Conservation (phyloP, 108 stramenopile genomes). For the Conticribra weissflogii region DNA sequence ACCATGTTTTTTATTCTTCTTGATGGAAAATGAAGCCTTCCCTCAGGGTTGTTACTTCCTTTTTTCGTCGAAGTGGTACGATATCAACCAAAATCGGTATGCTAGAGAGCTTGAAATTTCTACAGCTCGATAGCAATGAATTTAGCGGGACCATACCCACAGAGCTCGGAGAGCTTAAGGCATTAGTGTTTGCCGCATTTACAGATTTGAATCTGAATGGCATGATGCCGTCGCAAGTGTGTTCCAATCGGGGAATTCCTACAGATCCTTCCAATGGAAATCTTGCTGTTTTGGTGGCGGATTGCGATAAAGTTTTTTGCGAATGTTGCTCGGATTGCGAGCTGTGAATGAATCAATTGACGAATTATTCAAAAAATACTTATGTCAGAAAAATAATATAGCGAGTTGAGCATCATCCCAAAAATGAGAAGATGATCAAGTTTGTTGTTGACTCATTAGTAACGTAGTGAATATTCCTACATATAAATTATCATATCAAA, state of each 20-base stretch:
- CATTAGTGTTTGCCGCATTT: slow-evolving; percentile 52
- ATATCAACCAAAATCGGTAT: slow-evolving; percentile 52
- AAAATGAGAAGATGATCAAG: too few species aligned
- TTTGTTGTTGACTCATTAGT: too few species aligned
- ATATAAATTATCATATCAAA: too few species aligned
- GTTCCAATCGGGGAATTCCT: slow-evolving; percentile 22
- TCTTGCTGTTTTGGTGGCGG: slow-evolving; percentile 7
- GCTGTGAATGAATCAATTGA: too few species aligned
- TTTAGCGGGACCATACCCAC: slow-evolving; percentile 62
- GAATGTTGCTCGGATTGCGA: slow-evolving; percentile 11
- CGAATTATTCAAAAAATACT: too few species aligned
- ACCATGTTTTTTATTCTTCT: too few species aligned
- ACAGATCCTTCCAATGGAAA: slow-evolving; percentile 9
- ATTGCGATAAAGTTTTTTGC: slow-evolving; percentile 14
- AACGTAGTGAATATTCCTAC: too few species aligned
- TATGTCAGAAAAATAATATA: too few species aligned
- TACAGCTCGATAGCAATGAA: slow-evolving; percentile 62
- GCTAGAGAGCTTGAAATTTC: slow-evolving; percentile 45
- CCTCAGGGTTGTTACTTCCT: slow-evolving; percentile 38
- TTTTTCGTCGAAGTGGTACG: slow-evolving; percentile 48
- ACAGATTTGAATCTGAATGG: slow-evolving; percentile 54
- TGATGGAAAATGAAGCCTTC: background rate
- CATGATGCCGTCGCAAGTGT: slow-evolving; percentile 57
- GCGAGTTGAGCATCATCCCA: too few species aligned
- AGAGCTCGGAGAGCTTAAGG: slow-evolving; percentile 41